Percentiles rank a stretch among this genome's conserved stretches.
phyloP scores from a whole-genome alignment of 129 eudicot genomes.

The Mikania micrantha region DNA sequence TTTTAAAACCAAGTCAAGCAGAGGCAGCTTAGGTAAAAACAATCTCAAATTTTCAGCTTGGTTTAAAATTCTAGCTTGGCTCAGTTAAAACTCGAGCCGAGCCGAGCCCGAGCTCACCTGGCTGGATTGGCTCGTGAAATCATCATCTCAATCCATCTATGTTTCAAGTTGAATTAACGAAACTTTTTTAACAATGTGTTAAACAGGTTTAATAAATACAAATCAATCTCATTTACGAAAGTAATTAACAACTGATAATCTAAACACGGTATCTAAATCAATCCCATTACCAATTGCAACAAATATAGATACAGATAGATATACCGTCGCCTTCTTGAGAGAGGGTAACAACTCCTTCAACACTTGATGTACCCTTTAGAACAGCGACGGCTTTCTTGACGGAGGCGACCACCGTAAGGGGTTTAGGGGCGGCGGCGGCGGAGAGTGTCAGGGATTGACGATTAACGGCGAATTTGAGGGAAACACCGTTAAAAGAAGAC shows the following conservation, averaged over 20 bases:
- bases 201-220: background rate
- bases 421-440: slow-evolving; percentile 37
- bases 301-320: background rate
- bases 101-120: too few species aligned
- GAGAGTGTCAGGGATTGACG: slow-evolving; percentile 43
- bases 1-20: too few species aligned
- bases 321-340: slow-evolving; percentile 75
- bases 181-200: background rate
- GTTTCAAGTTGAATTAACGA: background rate
- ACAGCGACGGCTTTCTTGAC: slow-evolving; percentile 88
- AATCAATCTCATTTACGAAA: too few species aligned
- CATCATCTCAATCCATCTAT: background rate
- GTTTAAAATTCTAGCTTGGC: too few species aligned
- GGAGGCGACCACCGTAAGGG: slow-evolving; percentile 75
- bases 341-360: slow-evolving; percentile 91
- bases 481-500: slow-evolving; percentile 50
- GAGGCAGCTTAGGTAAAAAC: too few species aligned
- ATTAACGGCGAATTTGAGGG: slow-evolving; percentile 41
- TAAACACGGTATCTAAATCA: background rate
- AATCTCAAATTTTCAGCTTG: too few species aligned
- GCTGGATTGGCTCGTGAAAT: too few species aligned
- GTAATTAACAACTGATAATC: background rate
- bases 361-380: slow-evolving; percentile 73
- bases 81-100: too few species aligned
- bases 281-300: background rate